Evolutionary conservation across 805 yeast species (phyloP).

Genomic region (Yamadazyma kitorensis): DNA sequence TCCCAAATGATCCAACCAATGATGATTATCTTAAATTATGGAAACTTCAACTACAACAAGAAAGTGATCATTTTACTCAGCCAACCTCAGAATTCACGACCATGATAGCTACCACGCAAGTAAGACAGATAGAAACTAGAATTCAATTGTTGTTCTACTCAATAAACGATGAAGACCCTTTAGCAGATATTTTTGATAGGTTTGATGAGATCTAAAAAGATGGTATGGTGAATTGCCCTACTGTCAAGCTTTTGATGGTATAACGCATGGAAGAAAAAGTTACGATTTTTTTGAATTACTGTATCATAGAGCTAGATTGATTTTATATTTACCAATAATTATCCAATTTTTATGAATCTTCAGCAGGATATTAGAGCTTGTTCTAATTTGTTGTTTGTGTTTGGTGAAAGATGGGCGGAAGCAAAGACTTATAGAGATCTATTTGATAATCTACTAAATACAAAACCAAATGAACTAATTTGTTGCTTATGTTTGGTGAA

Average conservation of each 20-base stretch:
- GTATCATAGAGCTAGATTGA: slow-evolving; percentile 13
- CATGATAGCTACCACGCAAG: slow-evolving; percentile 8
- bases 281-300: slow-evolving; percentile 12
- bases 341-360: slow-evolving; percentile 10
- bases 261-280: slow-evolving; percentile 11
- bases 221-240: slow-evolving; percentile 10
- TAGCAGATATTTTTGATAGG: slow-evolving; percentile 9
- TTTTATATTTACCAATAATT: slow-evolving; percentile 9
- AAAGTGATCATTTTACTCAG: slow-evolving; percentile 5
- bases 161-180: slow-evolving; percentile 5
- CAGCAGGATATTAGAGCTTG: slow-evolving; percentile 13
- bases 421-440: slow-evolving; percentile 12
- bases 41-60: slow-evolving; percentile 10
- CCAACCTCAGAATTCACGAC: slow-evolving; percentile 10
- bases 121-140: slow-evolving; percentile 12
- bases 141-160: slow-evolving; percentile 12
- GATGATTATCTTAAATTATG: slow-evolving; percentile 8
- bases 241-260: slow-evolving; percentile 8
- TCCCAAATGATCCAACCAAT: slow-evolving; percentile 5
- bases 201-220: slow-evolving; percentile 6
- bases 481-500: slow-evolving; percentile 12
- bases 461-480: too few relatives aligned
- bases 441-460: slow-evolving; percentile 10
- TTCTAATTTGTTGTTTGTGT: slow-evolving; percentile 11
- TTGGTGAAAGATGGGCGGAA: slow-evolving; percentile 14